Evolutionary conservation across 2,329 filamentous ascomycete species (phyloP), one percentile per base, ranked within the genome.

Genomic region (Bipolaris zeicola): DNA sequence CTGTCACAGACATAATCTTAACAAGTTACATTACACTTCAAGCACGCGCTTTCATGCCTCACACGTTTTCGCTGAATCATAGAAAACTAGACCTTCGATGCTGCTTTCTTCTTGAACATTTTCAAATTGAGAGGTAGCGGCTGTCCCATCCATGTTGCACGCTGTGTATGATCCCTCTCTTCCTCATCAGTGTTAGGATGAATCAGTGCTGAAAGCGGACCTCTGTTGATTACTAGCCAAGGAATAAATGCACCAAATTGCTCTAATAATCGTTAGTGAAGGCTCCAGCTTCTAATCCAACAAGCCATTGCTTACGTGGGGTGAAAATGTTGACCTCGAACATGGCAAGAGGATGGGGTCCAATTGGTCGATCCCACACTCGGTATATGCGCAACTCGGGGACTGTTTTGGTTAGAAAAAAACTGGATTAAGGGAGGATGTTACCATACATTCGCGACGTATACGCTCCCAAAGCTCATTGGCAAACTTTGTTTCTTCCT

Each of bases 251-350:
- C 92, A 0, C 92, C 92, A 69, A 96, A 96, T 74, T 96, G 90
- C 3, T 86, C 87, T 73, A 26, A 22, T 20, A 22, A 13, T 16
- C 43, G 22, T 64, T 22, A 55, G 43, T 10, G 2, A 16, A 43
- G n/a, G 13, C n/a, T 42, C 7, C 22, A 5, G 22, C 3, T 26
- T 24, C 13, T 14, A 22, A 7, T 31, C 16, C 2, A 16, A 6
- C 13, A 7, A 28, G 14, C 5, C 6, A 1, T 6, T 7, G 36
- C 51, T 13, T 34, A 73, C 74, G 73, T 0, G 92, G 93, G 0
- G 88, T 92, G 74, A 94, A 91, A 18, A 96, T 43, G 65, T 96
- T 96, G 43, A 96, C 91, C 77, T 97, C 93, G 68, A 96, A 96
- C 92, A 96, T 96, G 50, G 87, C 89, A 0, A 92, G 76, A 0